Percentiles rank a stretch among this genome's conserved stretches.
Conservation (phyloP, 306 rosid genomes). For the Betula pendula region DNA sequence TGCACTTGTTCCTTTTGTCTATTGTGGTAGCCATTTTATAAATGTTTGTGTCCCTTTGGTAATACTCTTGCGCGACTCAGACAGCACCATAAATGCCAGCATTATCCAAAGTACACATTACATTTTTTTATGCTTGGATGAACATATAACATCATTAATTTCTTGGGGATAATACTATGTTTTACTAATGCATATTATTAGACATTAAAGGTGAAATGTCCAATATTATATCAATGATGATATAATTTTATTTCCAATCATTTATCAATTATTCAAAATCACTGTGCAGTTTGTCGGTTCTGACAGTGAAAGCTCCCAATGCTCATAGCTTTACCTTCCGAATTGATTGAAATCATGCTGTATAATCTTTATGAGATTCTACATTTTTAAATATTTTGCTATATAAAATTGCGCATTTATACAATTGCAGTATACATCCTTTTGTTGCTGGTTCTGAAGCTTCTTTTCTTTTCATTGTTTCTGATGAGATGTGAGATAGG, state of each 20-base stretch:
- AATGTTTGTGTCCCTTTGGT: not conserved
- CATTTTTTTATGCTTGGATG: not conserved
- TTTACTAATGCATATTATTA: not conserved
- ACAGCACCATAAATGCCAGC: not conserved
- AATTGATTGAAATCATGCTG: not conserved
- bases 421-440: not conserved
- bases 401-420: not conserved
- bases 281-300: not conserved
- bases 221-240: not conserved
- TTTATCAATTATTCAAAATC: not conserved
- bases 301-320: not conserved
- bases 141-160: no score
- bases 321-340: not conserved
- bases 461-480: not conserved
- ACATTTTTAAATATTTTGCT: not conserved
- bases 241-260: not conserved
- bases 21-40: not conserved
- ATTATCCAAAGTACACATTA: slow-evolving; percentile 2
- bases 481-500: not conserved
- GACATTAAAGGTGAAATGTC: not conserved
- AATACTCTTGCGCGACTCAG: not conserved
- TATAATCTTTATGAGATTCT: not conserved
- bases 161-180: not conserved
- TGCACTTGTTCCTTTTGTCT: not conserved
- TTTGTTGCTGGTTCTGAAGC: not conserved